Conservation (phyloP, 768 basidiomycete genomes). For the Exidia glandulosa region DNA sequence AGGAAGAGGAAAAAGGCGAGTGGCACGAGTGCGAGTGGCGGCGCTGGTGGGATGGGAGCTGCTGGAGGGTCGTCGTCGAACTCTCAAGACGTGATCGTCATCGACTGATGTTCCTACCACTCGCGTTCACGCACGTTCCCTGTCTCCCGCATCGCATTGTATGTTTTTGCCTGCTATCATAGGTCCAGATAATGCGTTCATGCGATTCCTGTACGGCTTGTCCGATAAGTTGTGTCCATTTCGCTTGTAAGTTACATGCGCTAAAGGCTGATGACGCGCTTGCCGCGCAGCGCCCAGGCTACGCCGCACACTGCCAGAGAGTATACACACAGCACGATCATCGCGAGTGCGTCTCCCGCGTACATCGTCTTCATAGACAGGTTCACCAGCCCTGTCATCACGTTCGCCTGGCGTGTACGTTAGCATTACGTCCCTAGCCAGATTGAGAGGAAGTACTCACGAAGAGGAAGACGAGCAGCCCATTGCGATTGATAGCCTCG, state of each 20-base stretch:
- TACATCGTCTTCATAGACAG: conserved; percentile 76
- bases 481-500: conserved; percentile 75
- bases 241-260: neutral
- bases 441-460: conserved; percentile 32
- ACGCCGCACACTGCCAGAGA: conserved; percentile 42
- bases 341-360: conserved; percentile 38
- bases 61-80: too few species aligned
- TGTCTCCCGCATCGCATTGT: neutral
- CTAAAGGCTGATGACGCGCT: conserved; percentile 25
- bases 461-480: conserved; percentile 66
- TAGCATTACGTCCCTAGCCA: neutral
- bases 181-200: too few species aligned
- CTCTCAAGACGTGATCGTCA: neutral
- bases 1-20: neutral
- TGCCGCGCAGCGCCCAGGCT: conserved; percentile 45
- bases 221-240: too few species aligned
- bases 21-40: neutral
- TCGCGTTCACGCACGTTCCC: neutral
- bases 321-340: conserved; percentile 56
- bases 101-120: neutral
- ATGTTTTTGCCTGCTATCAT: neutral
- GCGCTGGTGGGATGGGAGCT: too few species aligned
- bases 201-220: too few species aligned
- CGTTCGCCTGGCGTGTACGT: conserved; percentile 76
- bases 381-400: conserved; percentile 78